Evolutionary conservation across 345 rosid species (phyloP).

Genomic region (Raphanus sativus): DNA sequence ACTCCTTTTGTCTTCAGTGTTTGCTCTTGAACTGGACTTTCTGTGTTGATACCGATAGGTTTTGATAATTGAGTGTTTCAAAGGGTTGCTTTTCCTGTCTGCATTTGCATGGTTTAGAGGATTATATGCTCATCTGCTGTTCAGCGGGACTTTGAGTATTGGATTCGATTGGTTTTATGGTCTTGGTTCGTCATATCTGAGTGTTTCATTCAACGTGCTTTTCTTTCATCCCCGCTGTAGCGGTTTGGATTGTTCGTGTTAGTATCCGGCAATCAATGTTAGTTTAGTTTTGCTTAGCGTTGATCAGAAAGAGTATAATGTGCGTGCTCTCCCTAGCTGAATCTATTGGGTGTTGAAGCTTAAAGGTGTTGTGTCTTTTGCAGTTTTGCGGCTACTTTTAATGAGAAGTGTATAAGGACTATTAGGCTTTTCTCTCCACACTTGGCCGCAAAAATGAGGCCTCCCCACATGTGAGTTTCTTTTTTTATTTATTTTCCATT

Average conservation of each 20-base stretch:
- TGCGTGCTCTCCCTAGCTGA: not conserved
- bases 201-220: not conserved
- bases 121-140: conserved; percentile 2
- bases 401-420: conserved; percentile 81
- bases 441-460: conserved; percentile 97
- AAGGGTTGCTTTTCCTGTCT: not conserved
- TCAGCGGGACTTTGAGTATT: not conserved
- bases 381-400: conserved; percentile 97
- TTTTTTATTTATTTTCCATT: not conserved
- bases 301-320: not conserved
- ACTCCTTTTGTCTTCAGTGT: not conserved
- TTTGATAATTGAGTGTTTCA: not conserved
- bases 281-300: not conserved
- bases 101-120: not conserved
- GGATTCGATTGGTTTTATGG: not conserved
- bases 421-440: conserved; percentile 94
- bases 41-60: not conserved
- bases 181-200: not conserved
- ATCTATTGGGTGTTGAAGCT: conserved; percentile 13
- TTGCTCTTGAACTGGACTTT: not conserved
- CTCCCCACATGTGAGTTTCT: conserved; percentile 74
- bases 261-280: not conserved
- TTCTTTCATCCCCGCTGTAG: not conserved
- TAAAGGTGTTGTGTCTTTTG: conserved; percentile 1
- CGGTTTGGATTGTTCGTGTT: not conserved